Evolutionary conservation across 257 asterid species (phyloP), one percentile per base, ranked within the genome.

Genomic region (Leptodermis oblonga): DNA sequence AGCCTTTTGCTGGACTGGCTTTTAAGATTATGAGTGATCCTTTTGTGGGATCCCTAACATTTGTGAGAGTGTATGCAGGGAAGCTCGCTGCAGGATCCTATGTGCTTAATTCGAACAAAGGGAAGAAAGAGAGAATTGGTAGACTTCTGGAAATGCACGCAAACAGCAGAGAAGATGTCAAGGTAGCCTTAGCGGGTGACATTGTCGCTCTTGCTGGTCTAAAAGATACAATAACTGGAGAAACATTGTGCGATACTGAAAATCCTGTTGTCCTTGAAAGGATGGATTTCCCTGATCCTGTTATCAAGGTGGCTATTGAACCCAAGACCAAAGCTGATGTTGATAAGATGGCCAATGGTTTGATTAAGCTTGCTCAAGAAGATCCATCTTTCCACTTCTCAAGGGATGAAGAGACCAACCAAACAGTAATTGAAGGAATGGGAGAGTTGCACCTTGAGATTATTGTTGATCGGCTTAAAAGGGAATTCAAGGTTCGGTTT

Each of bases 231-330:
- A 70, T 89, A 67, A 94, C 99, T 0, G 97, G 99, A 68, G 99
- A 94, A 79, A 94, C 99, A 7, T 74, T 91, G 85, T 76, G 86
- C 53, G 97, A 94, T 78, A 89, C 90, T 0, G 97, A 89, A 13
- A 88, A 83, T 31, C 97, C 96, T 4, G 49, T 94, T 43, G 92
- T 91, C 61, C 92, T 94, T 77, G 97, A 94, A 75, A 82, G 97
- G 67, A 94, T 94, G 99, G 99, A 91, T 76, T 94, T 94, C 87
- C 97, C 97, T 2, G 99, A 91, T 72, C 99, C 97, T 60, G 99
- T 94, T 56, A 94, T 94, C 71, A 94, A 94, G 88, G 97, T 94
- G 74, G 99, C 97, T 14, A 94, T 94, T 53, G 97, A 94, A 77
- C 97, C 99, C 22, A 94, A 94, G 84, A 91, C 97, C 56, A 94